Evolutionary conservation across 2,329 filamentous ascomycete genomes (phyloP).

Genomic region (Arachnopeziza araneosa): DNA sequence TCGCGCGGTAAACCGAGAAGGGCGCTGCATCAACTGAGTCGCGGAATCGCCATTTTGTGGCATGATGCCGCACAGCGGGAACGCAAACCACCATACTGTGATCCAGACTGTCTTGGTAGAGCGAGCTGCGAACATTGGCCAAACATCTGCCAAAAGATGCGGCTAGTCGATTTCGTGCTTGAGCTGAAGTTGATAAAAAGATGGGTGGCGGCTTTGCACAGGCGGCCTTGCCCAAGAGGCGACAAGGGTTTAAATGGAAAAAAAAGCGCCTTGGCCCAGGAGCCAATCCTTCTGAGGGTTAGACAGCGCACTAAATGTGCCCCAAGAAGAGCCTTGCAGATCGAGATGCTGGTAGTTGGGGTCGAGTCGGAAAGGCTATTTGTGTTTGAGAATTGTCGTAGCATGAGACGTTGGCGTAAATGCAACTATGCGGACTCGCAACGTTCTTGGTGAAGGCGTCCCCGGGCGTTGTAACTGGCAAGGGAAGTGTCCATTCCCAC

Average conservation of each 20-base stretch:
- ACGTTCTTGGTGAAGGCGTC: neutral
- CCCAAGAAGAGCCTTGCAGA: neutral
- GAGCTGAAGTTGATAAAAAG: neutral
- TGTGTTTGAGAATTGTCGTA: neutral
- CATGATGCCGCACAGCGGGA: neutral
- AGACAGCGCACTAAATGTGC: neutral
- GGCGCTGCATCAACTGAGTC: neutral
- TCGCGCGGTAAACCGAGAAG: neutral
- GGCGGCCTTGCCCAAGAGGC: neutral
- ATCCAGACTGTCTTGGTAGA: neutral
- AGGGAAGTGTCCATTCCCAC: neutral
- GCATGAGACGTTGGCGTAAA: neutral
- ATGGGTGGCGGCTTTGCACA: neutral
- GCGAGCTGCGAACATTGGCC: neutral
- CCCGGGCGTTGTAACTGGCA: neutral
- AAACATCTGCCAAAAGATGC: neutral
- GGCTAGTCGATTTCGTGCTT: neutral
- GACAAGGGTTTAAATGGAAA: neutral
- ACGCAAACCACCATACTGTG: neutral
- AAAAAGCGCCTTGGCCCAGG: neutral
- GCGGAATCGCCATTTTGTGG: neutral
- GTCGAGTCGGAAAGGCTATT: neutral
- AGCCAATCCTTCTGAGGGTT: neutral
- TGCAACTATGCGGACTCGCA: neutral
- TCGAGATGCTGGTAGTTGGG: neutral